A percentile compares a stretch with the other conserved stretches of the same genome.
These are phyloP conservation scores for Podospora anserina DNA, from an alignment of 495 filamentous ascomycete genomes.

Conservation along the genomic window DNA sequence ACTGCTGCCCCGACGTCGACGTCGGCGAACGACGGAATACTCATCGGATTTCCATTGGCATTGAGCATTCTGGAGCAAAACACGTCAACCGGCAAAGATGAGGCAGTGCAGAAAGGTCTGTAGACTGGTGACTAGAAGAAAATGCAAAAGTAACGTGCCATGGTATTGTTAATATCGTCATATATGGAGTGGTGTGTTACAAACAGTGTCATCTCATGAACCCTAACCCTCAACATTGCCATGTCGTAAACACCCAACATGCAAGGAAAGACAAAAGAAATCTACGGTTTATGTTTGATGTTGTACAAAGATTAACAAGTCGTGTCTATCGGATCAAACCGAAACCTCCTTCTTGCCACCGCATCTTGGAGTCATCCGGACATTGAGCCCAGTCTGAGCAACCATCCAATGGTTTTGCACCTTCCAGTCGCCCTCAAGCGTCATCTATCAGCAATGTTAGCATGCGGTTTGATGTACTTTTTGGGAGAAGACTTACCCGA, in stretches of 20 bases:
- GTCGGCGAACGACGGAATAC: neutral
- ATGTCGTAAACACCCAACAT: neutral
- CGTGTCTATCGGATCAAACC: neutral
- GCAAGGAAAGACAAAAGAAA: neutral
- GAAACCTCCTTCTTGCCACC: neutral
- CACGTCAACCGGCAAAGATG: neutral
- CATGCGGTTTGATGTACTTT: neutral
- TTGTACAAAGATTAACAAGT: neutral
- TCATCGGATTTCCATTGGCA: neutral
- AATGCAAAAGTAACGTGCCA: neutral
- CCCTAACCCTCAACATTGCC: neutral
- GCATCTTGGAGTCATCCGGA: conserved; percentile 7
- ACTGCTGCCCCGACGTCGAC: neutral
- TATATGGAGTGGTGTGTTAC: neutral
- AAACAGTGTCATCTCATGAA: neutral
- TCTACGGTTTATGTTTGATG: neutral
- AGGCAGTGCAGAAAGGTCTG: neutral
- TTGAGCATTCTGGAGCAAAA: neutral
- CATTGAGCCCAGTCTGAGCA: conserved; percentile 12
- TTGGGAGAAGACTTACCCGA: neutral
- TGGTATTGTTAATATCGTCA: neutral
- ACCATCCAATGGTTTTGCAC: conserved; percentile 19
- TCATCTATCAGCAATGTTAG: conserved; percentile 11
- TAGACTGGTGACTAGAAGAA: neutral
- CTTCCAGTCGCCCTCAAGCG: conserved; percentile 13